Evolutionary conservation across 257 asterid genomes (phyloP).

Genomic region (Galeopsis tetrahit): DNA sequence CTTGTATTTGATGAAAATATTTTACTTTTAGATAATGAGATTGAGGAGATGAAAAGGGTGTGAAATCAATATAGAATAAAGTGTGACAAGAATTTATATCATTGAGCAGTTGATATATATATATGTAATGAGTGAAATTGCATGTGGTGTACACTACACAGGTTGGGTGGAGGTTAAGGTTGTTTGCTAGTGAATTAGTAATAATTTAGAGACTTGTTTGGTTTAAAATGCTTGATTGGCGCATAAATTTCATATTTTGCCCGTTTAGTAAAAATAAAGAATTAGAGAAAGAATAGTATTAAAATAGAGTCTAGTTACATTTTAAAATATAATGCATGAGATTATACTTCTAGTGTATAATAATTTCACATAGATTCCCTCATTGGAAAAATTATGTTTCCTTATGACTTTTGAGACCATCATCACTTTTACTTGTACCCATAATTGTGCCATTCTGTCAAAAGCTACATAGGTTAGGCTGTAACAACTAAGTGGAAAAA

Average conservation of each 20-base stretch:
- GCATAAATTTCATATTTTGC: background rate
- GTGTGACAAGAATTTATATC: conserved; percentile 37
- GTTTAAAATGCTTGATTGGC: conserved; percentile 31
- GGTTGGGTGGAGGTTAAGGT: conserved; percentile 35
- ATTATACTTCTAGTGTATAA: background rate
- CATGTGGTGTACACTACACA: conserved; percentile 33
- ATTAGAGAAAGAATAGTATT: too few relatives aligned
- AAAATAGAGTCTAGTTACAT: too few relatives aligned
- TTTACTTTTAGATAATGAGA: conserved; percentile 2
- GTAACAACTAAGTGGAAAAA: conserved; percentile 32
- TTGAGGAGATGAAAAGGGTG: conserved; percentile 31
- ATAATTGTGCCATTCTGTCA: conserved; percentile 28
- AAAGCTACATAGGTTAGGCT: conserved; percentile 22
- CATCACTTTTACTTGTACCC: background rate
- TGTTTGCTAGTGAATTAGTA: conserved; percentile 38
- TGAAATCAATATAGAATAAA: conserved; percentile 31
- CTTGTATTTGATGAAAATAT: conserved; percentile 21
- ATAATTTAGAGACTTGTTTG: background rate
- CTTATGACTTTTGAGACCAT: background rate
- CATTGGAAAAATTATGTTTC: background rate
- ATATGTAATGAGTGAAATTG: conserved; percentile 31
- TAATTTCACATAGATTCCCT: background rate
- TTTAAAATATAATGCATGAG: too few relatives aligned
- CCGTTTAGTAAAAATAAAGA: background rate
- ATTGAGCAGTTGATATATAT: conserved; percentile 39